phyloP scores from a whole-genome alignment of 2,329 filamentous ascomycete genomes.

The Aspergillus sp. region DNA sequence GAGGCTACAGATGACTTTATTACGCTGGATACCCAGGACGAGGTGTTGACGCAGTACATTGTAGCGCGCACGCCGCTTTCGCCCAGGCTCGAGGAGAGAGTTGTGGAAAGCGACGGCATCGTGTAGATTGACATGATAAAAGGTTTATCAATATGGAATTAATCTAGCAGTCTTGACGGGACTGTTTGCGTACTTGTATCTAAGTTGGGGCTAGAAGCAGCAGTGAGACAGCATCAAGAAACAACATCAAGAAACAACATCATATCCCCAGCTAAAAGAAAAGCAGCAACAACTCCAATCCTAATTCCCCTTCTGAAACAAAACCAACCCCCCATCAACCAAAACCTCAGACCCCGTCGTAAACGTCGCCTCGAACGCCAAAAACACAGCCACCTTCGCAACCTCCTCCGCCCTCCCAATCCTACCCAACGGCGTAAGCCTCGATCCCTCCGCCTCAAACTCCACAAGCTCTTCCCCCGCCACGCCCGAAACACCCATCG shows the following conservation, averaged over 20 bases:
- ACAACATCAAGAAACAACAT: no score
- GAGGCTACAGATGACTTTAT: slow-evolving; percentile 4
- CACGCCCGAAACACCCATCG: slow-evolving; percentile 8
- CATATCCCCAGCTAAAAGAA: no score
- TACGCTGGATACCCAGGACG: slow-evolving; percentile 4
- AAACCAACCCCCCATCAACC: slow-evolving; percentile 10
- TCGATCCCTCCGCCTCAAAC: slow-evolving; percentile 7
- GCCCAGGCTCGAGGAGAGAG: neutral
- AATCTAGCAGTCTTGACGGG: no score
- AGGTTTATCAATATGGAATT: no score
- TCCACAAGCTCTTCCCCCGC: slow-evolving; percentile 6
- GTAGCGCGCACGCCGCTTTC: neutral
- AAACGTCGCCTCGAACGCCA: slow-evolving; percentile 13
- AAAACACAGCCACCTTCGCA: slow-evolving; percentile 6
- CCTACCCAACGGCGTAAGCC: slow-evolving; percentile 8
- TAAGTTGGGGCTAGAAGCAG: no score
- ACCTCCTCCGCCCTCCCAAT: slow-evolving; percentile 7
- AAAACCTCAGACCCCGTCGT: slow-evolving; percentile 9
- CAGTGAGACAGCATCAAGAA: no score
- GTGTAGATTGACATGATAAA: no score
- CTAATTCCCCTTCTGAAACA: neutral
- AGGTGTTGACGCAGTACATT: slow-evolving; percentile 3
- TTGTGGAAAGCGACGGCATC: neutral
- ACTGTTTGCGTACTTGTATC: no score
- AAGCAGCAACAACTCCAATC: no score